Conservation (phyloP, 805 yeast species). For the Kluyveromyces nonfermentans region DNA sequence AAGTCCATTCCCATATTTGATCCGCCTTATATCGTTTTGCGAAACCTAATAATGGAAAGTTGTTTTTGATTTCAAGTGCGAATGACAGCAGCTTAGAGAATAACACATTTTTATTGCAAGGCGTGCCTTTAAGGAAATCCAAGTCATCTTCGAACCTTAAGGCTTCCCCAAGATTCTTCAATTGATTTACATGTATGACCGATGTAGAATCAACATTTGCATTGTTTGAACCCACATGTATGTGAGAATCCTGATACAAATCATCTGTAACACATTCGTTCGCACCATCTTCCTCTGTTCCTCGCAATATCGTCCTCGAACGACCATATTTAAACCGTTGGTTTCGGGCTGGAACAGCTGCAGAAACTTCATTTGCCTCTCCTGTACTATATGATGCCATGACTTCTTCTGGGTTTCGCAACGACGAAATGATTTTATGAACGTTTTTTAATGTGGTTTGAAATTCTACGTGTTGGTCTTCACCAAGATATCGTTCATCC, state of each 20-base stretch:
- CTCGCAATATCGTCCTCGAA: constrained; percentile 15
- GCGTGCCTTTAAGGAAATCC: constrained; percentile 25
- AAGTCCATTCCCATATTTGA: constrained; percentile 19
- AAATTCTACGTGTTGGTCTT: constrained; percentile 4
- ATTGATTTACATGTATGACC: constrained; percentile 17
- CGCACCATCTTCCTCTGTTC: not conserved
- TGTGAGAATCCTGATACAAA: not conserved
- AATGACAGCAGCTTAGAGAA: constrained; percentile 18
- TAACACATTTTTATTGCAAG: constrained; percentile 3
- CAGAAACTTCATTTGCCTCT: not conserved
- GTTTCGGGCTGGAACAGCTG: not conserved
- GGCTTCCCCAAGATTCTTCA: constrained; percentile 28
- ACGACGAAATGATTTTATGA: constrained; percentile 4
- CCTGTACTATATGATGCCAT: not conserved
- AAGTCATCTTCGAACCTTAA: constrained; percentile 29
- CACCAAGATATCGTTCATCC: not conserved
- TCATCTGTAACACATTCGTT: not conserved
- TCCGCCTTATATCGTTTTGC: constrained; percentile 10
- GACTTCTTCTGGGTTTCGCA: constrained; percentile 6
- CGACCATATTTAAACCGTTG: constrained; percentile 5
- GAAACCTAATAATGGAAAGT: constrained; percentile 12
- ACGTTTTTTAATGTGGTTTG: constrained; percentile 7
- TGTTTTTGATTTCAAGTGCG: constrained; percentile 12
- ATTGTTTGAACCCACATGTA: not conserved
- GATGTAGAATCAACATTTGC: not conserved